Percentiles rank a stretch among this genome's conserved stretches.
Evolutionary conservation across 2,329 filamentous ascomycete species (phyloP).

Genomic region (Pyrenophora graminea): DNA sequence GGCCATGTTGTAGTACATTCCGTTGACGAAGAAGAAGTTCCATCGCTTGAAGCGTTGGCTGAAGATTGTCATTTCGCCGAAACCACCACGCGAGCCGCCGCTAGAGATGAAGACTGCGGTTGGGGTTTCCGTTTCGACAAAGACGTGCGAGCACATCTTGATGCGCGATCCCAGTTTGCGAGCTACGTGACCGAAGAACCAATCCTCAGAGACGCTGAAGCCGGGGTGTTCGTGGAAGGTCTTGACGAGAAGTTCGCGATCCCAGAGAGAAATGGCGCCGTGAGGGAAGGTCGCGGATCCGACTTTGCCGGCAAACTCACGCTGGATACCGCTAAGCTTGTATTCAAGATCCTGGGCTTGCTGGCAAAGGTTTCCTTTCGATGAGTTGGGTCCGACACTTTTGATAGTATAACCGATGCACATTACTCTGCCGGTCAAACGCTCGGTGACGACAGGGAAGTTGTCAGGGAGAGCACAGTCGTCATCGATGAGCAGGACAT

Average conservation of each 20-base stretch:
- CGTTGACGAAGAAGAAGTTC: slow-evolving; percentile 59
- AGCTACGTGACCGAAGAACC: slow-evolving; percentile 58
- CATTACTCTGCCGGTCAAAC: slow-evolving; percentile 9
- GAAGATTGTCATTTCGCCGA: slow-evolving; percentile 59
- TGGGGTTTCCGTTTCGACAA: slow-evolving; percentile 58
- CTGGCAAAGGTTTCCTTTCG: slow-evolving; percentile 35
- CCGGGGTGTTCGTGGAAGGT: slow-evolving; percentile 56
- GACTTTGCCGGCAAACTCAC: slow-evolving; percentile 51
- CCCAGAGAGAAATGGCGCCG: slow-evolving; percentile 56
- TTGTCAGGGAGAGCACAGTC: slow-evolving; percentile 20
- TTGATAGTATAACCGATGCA: slow-evolving; percentile 59
- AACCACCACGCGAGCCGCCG: slow-evolving; percentile 52
- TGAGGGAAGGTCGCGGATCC: slow-evolving; percentile 58
- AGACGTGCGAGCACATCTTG: slow-evolving; percentile 55
- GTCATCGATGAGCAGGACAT: slow-evolving; percentile 23
- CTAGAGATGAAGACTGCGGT: slow-evolving; percentile 50
- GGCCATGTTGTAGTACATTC: slow-evolving; percentile 54
- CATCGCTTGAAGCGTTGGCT: slow-evolving; percentile 56
- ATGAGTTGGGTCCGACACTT: slow-evolving; percentile 45
- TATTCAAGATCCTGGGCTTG: slow-evolving; percentile 60
- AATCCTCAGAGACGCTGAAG: slow-evolving; percentile 57
- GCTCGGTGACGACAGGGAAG: slow-evolving; percentile 20
- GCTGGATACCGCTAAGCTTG: slow-evolving; percentile 55
- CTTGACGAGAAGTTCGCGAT: slow-evolving; percentile 52
- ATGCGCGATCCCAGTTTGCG: slow-evolving; percentile 53